Percentiles rank a stretch among this genome's conserved stretches.
Evolutionary conservation across 805 yeast genomes (phyloP).

Genomic region (Sungouiella blattae): DNA sequence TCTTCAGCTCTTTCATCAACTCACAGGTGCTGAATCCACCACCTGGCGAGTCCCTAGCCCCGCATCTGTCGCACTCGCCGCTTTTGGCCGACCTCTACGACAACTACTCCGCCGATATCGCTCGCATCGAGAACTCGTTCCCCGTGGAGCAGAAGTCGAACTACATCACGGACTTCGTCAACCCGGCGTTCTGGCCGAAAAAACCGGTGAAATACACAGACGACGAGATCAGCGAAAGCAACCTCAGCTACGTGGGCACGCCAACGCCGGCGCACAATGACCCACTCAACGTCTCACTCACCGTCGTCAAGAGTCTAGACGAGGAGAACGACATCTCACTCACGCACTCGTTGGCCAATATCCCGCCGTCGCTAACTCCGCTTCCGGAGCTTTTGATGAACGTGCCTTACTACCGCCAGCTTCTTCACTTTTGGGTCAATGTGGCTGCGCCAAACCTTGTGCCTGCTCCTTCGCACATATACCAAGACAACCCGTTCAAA

Average conservation of each 20-base stretch:
- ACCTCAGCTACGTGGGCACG: neutral
- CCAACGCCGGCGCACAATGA: constrained; percentile 1
- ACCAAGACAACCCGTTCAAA: constrained; percentile 63
- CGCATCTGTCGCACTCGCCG: neutral
- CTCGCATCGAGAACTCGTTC: constrained; percentile 9
- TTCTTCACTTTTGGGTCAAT: constrained; percentile 60
- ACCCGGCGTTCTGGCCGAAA: neutral
- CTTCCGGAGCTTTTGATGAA: constrained; percentile 58
- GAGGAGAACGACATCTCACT: constrained; percentile 1
- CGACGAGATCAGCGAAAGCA: neutral
- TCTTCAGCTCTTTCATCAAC: constrained; percentile 23
- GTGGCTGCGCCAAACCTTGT: constrained; percentile 60
- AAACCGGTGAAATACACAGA: no score
- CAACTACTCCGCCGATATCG: constrained; percentile 8
- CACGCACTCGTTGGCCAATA: constrained; percentile 4
- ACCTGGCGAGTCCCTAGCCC: neutral
- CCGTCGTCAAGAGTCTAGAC: neutral
- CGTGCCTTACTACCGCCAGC: constrained; percentile 57
- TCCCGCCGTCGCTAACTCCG: constrained; percentile 32
- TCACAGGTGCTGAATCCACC: constrained; percentile 7
- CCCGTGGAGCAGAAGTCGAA: constrained; percentile 6
- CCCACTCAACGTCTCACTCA: neutral
- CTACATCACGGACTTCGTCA: constrained; percentile 1
- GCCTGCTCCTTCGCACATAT: constrained; percentile 58
- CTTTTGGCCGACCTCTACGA: constrained; percentile 3